Evolutionary conservation across 1,139 yeast species (phyloP).

Genomic region (Protomyces arabidopsidicola): DNA sequence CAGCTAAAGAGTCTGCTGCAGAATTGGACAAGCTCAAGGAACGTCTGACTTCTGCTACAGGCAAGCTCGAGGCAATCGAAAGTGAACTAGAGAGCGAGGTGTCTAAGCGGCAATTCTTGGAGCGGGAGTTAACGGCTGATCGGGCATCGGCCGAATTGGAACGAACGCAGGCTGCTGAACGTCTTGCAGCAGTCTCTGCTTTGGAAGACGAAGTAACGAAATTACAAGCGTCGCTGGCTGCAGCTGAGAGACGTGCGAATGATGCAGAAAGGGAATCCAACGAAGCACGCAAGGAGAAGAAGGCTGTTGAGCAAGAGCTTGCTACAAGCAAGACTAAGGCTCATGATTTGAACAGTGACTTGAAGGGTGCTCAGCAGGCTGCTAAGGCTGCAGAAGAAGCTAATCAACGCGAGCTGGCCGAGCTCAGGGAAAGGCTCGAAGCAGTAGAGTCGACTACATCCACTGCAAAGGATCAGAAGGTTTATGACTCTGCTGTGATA

Average conservation of each 20-base stretch:
- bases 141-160: constrained; percentile 27
- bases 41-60: constrained; percentile 35
- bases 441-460: neutral
- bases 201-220: constrained; percentile 7
- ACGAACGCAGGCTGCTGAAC: constrained; percentile 22
- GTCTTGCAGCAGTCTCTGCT: constrained; percentile 8
- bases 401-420: constrained; percentile 23
- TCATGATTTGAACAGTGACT: constrained; percentile 35
- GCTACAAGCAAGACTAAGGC: neutral
- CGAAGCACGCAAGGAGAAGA: constrained; percentile 29
- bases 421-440: constrained; percentile 28
- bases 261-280: constrained; percentile 31
- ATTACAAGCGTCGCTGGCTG: neutral
- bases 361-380: constrained; percentile 34
- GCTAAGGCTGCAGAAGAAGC: constrained; percentile 32
- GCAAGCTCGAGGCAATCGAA: constrained; percentile 33
- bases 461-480: neutral
- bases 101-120: constrained; percentile 19
- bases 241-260: constrained; percentile 1
- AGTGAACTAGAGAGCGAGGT: constrained; percentile 33
- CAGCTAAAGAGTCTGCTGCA: constrained; percentile 30
- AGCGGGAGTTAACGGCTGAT: constrained; percentile 10
- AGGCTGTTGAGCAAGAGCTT: constrained; percentile 14
- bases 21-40: constrained; percentile 38
- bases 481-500: neutral